Evolutionary conservation across 441 rosid species (phyloP).

Genomic region (Macaranga tanarius): DNA sequence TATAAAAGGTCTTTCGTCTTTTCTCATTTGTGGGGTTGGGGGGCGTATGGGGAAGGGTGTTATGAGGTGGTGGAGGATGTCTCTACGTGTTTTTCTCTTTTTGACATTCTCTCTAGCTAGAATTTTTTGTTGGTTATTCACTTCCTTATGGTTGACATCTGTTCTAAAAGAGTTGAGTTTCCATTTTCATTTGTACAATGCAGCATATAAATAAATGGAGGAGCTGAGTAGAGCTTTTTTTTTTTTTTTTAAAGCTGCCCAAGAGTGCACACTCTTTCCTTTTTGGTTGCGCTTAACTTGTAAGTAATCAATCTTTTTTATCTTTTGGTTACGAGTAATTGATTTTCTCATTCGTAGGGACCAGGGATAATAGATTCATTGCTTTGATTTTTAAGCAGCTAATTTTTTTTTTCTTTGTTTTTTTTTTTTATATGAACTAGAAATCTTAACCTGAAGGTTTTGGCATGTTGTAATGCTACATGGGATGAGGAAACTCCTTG

Average conservation of each 20-base stretch:
- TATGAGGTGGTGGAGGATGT: too few relatives aligned
- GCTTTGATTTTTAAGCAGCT: not conserved
- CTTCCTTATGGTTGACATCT: conserved; percentile 1
- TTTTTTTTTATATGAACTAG: too few relatives aligned
- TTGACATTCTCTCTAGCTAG: not conserved
- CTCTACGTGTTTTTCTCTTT: too few relatives aligned
- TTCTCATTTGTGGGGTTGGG: not conserved
- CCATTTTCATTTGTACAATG: not conserved
- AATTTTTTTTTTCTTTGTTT: not conserved
- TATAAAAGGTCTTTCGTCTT: not conserved
- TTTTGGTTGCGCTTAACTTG: not conserved
- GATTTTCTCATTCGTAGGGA: not conserved
- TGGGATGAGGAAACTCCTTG: not conserved
- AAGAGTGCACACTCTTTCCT: not conserved
- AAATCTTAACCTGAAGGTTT: not conserved
- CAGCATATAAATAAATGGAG: conserved; percentile 16
- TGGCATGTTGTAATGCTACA: not conserved
- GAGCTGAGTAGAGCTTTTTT: not conserved
- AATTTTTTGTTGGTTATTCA: not conserved
- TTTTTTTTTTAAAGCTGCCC: not conserved
- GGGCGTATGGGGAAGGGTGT: not conserved
- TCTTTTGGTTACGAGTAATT: not conserved
- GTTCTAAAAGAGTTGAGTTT: conserved; percentile 3
- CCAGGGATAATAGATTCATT: not conserved
- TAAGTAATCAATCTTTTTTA: not conserved